A percentile compares a stretch with the other conserved stretches of the same genome.
Conservation (phyloP, 2,329 filamentous ascomycete species). For the Paecilomyces variotii region DNA sequence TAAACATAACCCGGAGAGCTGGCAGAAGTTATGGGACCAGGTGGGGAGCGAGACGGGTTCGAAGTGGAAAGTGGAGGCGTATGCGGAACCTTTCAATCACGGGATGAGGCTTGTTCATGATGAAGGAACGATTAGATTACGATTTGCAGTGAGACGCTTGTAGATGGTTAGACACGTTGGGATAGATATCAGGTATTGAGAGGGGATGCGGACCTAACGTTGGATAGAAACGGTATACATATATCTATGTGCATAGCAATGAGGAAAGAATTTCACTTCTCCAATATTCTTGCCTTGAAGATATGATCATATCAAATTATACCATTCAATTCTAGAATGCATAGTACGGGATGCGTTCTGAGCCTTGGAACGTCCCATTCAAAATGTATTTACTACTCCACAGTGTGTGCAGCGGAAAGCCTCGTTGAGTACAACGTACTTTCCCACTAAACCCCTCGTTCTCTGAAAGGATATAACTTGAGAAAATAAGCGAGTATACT, state of each 20-base stretch:
- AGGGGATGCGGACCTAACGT: background rate
- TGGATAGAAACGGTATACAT: background rate
- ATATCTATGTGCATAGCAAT: background rate
- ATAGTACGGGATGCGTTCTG: too few species aligned
- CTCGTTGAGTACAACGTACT: too few species aligned
- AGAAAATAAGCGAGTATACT: too few species aligned
- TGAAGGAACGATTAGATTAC: background rate
- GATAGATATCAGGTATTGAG: background rate
- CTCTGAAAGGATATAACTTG: too few species aligned
- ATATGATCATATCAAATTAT: too few species aligned
- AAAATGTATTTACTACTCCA: too few species aligned
- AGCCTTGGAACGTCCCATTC: too few species aligned
- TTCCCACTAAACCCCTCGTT: too few species aligned
- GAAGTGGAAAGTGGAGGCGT: conserved; percentile 36
- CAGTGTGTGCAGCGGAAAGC: too few species aligned
- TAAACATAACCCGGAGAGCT: conserved; percentile 44
- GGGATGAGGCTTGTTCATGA: background rate
- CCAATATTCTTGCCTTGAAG: too few species aligned
- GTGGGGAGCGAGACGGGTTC: conserved; percentile 44
- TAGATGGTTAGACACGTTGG: background rate
- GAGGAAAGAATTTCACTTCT: too few species aligned
- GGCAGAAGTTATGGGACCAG: conserved; percentile 48
- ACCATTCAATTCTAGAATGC: too few species aligned
- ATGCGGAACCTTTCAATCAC: background rate
- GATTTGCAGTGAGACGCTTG: background rate